A percentile compares a stretch with the other conserved stretches of the same genome.
These are phyloP conservation scores for Diophrys appendiculata DNA, from an alignment of 73 alveolate species.

Conservation along the genomic window DNA sequence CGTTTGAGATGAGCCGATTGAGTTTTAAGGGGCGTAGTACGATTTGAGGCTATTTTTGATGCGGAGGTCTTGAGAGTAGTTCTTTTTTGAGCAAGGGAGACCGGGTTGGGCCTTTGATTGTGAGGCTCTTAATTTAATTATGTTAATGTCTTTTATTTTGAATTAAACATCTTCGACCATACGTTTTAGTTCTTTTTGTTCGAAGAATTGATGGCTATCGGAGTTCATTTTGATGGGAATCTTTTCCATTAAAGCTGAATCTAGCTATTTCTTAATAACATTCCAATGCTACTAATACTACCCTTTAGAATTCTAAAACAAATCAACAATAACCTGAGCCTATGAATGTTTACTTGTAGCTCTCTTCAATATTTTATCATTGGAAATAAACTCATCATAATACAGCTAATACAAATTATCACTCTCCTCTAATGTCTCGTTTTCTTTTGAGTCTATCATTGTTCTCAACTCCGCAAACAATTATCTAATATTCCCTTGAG, in stretches of 20 bases:
- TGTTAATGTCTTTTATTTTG: not conserved
- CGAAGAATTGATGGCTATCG: not conserved
- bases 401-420: not conserved
- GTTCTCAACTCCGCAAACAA: not conserved
- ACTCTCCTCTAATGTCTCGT: not conserved
- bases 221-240: not conserved
- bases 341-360: not conserved
- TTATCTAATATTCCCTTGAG: not conserved
- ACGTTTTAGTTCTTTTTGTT: not conserved
- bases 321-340: not conserved
- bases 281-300: not conserved
- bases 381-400: not conserved
- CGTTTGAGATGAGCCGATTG: not conserved
- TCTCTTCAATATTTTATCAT: not conserved
- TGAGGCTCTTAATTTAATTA: not conserved
- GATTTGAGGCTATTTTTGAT: not conserved
- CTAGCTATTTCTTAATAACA: not conserved
- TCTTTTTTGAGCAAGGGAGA: not conserved
- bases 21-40: not conserved
- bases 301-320: not conserved
- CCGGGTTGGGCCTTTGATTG: not conserved
- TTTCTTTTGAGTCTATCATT: not conserved
- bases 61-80: not conserved
- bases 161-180: not conserved
- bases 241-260: not conserved